Base-by-base conservation (phyloP, 169 alveolate species). In the Plasmodium inui region DNA sequence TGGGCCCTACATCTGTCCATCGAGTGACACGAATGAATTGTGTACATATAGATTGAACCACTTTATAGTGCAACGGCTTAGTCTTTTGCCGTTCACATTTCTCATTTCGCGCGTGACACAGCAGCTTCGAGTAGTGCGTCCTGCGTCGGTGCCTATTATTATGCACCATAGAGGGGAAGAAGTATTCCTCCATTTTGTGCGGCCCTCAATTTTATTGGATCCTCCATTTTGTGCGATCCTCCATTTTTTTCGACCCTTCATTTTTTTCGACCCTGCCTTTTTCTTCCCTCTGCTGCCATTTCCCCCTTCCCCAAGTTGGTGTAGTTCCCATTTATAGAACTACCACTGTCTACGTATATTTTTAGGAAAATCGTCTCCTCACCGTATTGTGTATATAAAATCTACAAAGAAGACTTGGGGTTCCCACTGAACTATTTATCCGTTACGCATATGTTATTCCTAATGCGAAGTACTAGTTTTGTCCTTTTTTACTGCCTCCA, bases 261-360 rank as follows among this genome's bases (percentile, higher is more conserved):
- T n/a, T n/a, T n/a, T n/a, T n/a, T 76, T 34, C 46, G 37, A 34
- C 14, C 28, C 46, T 76, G 32, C 46, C 28, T 19, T 76, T n/a
- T 76, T 34, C 22, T 8, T n/a, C 32, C 1, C 5, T 0, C 32
- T 61, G 74, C 17, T n/a, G 26, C 34, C 73, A 4, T 19, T 67
- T 26, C 19, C 39, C 32, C 17, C 55, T 28, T 1, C 44, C 12
- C 30, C 44, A 74, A 4, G 22, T 32, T n/a, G 30, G 44, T 14
- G 22, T 74, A 32, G 46, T 34, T 74, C 12, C 8, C 44, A 74
- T 34, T 74, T 74, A 19, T 74, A 74, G 6, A n/a, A 28, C 55
- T 74, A 10, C 55, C 55, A 74, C 55, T 30, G 83, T 74, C 57
- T 74, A 74, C 22, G 17, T 19, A 74, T 74, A 74, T 34, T 74